A percentile compares a stretch with the other conserved stretches of the same genome.
Conservation (phyloP, 2,329 filamentous ascomycete species). For the Hawksworthiomyces lignivorus region DNA sequence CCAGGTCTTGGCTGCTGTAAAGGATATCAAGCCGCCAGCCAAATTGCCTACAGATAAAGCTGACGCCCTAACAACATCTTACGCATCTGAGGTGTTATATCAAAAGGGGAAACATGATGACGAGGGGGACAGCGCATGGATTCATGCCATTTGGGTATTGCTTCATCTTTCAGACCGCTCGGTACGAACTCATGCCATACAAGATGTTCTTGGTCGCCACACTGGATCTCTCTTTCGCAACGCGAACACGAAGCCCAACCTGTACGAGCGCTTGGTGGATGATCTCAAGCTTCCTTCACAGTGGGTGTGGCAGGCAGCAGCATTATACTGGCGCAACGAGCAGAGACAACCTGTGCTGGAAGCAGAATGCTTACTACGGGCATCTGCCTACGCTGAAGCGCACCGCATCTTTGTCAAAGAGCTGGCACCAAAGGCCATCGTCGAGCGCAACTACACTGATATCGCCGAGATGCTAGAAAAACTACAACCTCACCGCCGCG, state of each 20-base stretch:
- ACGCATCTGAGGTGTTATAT: slow-evolving; percentile 14
- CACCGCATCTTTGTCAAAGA: slow-evolving; percentile 73
- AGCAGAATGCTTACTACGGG: slow-evolving; percentile 72
- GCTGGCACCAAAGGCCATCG: slow-evolving; percentile 74
- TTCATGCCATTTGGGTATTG: slow-evolving; percentile 68
- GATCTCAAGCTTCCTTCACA: slow-evolving; percentile 62
- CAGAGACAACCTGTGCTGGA: slow-evolving; percentile 62
- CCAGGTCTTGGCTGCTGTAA: slow-evolving; percentile 52
- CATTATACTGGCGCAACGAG: slow-evolving; percentile 69
- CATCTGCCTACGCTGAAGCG: slow-evolving; percentile 68
- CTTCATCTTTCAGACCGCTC: slow-evolving; percentile 60
- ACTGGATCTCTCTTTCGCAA: slow-evolving; percentile 55
- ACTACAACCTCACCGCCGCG: slow-evolving; percentile 56
- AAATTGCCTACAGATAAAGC: slow-evolving; percentile 63
- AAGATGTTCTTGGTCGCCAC: slow-evolving; percentile 67
- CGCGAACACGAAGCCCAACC: slow-evolving; percentile 36
- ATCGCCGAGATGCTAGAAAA: slow-evolving; percentile 51
- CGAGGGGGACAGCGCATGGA: slow-evolving; percentile 52
- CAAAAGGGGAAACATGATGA: slow-evolving; percentile 35
- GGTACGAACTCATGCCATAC: slow-evolving; percentile 58
- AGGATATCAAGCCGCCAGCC: slow-evolving; percentile 18
- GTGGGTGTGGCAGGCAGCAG: slow-evolving; percentile 86
- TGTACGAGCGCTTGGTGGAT: slow-evolving; percentile 43
- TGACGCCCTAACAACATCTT: slow-evolving; percentile 43
- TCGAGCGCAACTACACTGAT: slow-evolving; percentile 69